Evolutionary conservation across 495 filamentous ascomycete species (phyloP).

Genomic region (Usnea hakonensis): DNA sequence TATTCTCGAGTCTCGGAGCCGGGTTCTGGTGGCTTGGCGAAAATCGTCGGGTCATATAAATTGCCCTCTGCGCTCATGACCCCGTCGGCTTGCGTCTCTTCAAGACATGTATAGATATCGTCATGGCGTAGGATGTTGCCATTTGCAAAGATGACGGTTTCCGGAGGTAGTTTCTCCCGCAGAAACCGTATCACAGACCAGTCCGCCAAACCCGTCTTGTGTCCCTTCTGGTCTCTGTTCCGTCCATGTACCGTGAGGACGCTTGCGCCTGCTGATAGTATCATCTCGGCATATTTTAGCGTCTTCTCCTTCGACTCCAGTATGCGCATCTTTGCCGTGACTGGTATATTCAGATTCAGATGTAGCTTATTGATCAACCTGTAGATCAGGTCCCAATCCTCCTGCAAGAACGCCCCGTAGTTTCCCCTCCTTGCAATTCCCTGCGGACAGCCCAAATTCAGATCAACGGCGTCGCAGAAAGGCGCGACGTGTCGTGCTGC

Average conservation of each 20-base stretch:
- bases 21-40: slow-evolving; percentile 55
- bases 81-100: slow-evolving; percentile 80
- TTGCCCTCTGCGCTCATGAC: slow-evolving; percentile 97
- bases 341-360: slow-evolving; percentile 60
- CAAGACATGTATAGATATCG: slow-evolving; percentile 72
- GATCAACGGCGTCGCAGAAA: slow-evolving; percentile 88
- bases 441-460: slow-evolving; percentile 97
- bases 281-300: slow-evolving; percentile 80
- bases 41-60: slow-evolving; percentile 82
- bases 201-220: slow-evolving; percentile 89
- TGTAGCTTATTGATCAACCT: slow-evolving; percentile 72
- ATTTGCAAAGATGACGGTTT: slow-evolving; percentile 93
- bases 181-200: slow-evolving; percentile 79
- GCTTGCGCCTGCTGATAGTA: slow-evolving; percentile 81
- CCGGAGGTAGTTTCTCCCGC: slow-evolving; percentile 71
- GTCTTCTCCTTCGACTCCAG: slow-evolving; percentile 80
- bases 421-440: slow-evolving; percentile 84
- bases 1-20: slow-evolving; percentile 66
- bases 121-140: slow-evolving; percentile 81
- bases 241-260: slow-evolving; percentile 90
- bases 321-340: slow-evolving; percentile 93
- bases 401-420: slow-evolving; percentile 92
- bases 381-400: slow-evolving; percentile 78
- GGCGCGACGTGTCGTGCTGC: slow-evolving; percentile 70
- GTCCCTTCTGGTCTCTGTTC: slow-evolving; percentile 85